These are phyloP conservation scores for Typha latifolia DNA, from an alignment of 176 grass and related monocot species.

Conservation along the genomic window DNA sequence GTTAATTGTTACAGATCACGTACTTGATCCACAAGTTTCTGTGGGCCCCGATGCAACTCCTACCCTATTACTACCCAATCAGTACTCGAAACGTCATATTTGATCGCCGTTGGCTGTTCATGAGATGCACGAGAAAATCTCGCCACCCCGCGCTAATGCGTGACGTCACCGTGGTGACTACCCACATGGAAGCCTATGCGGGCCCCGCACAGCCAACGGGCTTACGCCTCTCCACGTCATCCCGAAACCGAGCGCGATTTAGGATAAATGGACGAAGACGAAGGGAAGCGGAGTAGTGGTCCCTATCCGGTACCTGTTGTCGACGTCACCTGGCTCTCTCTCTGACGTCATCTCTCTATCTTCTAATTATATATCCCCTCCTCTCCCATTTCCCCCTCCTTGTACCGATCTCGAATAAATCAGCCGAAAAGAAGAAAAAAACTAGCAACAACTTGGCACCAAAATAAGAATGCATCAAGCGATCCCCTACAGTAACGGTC, in stretches of 20 bases:
- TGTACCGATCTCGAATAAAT: conserved; percentile 9
- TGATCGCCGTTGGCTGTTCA: background rate
- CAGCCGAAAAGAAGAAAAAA: conserved; percentile 18
- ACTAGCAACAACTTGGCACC: background rate
- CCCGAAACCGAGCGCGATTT: background rate
- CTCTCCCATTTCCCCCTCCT: background rate
- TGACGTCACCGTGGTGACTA: background rate
- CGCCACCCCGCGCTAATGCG: background rate
- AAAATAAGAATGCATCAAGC: conserved; percentile 59
- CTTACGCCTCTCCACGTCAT: background rate
- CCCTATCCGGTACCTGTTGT: too few species aligned
- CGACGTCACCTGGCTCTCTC: background rate
- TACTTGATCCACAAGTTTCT: background rate
- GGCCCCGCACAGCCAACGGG: background rate
- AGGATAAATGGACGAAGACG: too few species aligned
- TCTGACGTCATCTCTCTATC: conserved; percentile 9
- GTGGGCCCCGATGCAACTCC: background rate
- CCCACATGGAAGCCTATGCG: background rate
- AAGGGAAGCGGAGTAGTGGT: too few species aligned
- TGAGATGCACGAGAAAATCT: background rate
- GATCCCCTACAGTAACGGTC: conserved; percentile 53
- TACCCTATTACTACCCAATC: too few species aligned
- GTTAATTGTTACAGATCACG: too few species aligned
- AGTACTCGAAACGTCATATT: background rate
- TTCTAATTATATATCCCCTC: conserved; percentile 12